Evolutionary conservation across 129 eudicot genomes (phyloP).

Genomic region (Erigeron canadensis): DNA sequence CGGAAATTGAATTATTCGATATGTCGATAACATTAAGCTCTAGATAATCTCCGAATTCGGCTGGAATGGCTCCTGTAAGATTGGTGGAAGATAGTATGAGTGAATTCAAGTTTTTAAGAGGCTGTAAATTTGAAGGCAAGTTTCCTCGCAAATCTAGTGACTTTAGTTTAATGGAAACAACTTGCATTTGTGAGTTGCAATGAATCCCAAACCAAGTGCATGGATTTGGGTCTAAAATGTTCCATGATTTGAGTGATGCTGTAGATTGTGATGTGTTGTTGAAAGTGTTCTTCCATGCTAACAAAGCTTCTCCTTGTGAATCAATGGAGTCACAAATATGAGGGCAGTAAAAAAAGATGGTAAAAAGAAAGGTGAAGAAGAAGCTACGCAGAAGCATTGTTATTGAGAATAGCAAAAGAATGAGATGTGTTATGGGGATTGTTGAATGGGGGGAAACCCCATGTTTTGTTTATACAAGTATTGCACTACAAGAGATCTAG

Average conservation of each 20-base stretch:
- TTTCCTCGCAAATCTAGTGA: constrained; percentile 66
- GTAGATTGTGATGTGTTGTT: constrained; percentile 35
- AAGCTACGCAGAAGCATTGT: constrained; percentile 15
- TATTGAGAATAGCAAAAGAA: constrained; percentile 18
- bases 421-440: constrained; percentile 57
- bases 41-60: constrained; percentile 69
- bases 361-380: constrained; percentile 21
- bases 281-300: constrained; percentile 72
- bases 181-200: constrained; percentile 57
- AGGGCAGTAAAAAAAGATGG: constrained; percentile 27
- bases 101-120: constrained; percentile 47
- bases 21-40: constrained; percentile 58
- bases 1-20: constrained; percentile 65
- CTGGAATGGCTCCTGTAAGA: constrained; percentile 75
- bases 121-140: constrained; percentile 71
- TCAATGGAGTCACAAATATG: constrained; percentile 56
- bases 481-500: constrained; percentile 62
- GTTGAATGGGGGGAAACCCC: constrained; percentile 77
- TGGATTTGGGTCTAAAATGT: constrained; percentile 49
- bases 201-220: constrained; percentile 80
- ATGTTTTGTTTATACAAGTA: constrained; percentile 87
- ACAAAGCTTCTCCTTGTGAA: constrained; percentile 75
- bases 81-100: constrained; percentile 65
- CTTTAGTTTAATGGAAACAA: constrained; percentile 42
- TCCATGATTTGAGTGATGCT: constrained; percentile 64